These are phyloP conservation scores for Trametes cingulata DNA, from an alignment of 768 basidiomycete genomes.

Conservation along the genomic window DNA sequence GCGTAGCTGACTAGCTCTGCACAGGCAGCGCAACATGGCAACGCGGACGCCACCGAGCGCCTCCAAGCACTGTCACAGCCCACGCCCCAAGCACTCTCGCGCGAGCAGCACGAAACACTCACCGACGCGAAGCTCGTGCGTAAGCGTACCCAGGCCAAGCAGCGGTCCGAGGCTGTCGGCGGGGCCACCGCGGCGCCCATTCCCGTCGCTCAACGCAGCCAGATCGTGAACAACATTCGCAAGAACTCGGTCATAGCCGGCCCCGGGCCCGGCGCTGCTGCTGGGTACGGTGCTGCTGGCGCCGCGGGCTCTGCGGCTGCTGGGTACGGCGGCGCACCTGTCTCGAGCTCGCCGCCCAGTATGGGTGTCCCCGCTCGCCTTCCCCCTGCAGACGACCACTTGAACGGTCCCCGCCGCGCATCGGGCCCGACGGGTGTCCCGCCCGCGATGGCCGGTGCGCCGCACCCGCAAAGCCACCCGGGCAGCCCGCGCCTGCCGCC, in stretches of 20 bases:
- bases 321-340: not conserved
- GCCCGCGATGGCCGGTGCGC: not conserved
- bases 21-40: slow-evolving; percentile 77
- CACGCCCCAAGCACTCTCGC: slow-evolving; percentile 63
- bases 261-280: not conserved
- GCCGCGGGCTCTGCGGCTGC: not conserved
- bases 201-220: slow-evolving; percentile 38
- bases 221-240: slow-evolving; percentile 56
- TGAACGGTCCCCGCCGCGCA: not conserved
- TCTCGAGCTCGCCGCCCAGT: slow-evolving; percentile 8
- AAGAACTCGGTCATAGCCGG: slow-evolving; percentile 41
- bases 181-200: slow-evolving; percentile 19
- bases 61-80: slow-evolving; percentile 67
- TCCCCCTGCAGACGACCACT: slow-evolving; percentile 8
- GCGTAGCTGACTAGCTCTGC: not conserved
- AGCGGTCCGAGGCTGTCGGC: slow-evolving; percentile 46
- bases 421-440: not conserved
- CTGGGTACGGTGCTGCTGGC: not conserved
- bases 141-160: slow-evolving; percentile 72
- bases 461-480: not conserved
- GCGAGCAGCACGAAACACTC: slow-evolving; percentile 77
- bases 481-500: slow-evolving; percentile 6
- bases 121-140: slow-evolving; percentile 82
- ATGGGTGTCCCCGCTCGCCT: slow-evolving; percentile 11
- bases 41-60: slow-evolving; percentile 76